Base-by-base conservation (phyloP, 768 basidiomycete genomes). In the Coprinellus micaceus region DNA sequence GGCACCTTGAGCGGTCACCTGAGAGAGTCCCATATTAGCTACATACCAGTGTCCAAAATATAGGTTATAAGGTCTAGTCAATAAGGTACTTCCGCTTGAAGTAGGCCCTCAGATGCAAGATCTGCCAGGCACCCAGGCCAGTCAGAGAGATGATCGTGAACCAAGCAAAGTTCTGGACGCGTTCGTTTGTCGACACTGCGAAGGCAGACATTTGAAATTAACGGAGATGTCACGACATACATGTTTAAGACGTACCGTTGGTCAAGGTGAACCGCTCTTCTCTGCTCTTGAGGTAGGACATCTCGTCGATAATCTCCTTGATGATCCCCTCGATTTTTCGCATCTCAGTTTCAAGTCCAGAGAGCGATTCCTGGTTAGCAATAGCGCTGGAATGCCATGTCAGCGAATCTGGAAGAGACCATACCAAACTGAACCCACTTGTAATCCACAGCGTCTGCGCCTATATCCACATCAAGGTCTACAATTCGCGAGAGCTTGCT, bases 361-460 rank as follows among this genome's bases (percentile, higher is more conserved):
- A 97, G 0, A 98, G 78, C 0, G 92, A 94, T 69, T 99, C 97
- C 69, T 98, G 95, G 74, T 97, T 98, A 10, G 97, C 97, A 69
- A 98, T 99, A 24, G 97, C 97, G 64, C 94, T 97, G 66, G 1
- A 58, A 24, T 36, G 54, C 60, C 57, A 44, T 21, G 30, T 22
- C 24, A 46, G n/a, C 26, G 24, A 25, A 21, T 17, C 48, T 21
- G 39, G 29, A 17, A 46, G 57, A 28, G 58, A n/a, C n/a, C n/a
- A n/a, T n/a, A n/a, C n/a, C n/a, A n/a, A n/a, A n/a, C n/a, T n/a
- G n/a, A 10, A 75, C 89, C 60, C 66, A 96, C 94, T 99, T 98
- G 81, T 98, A 98, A 74, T 99, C 97, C 36, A 98, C 88, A 1
- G 97, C 97, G 65, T 98, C 96, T 12, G 96, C 95, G 30, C 97